phyloP scores from a whole-genome alignment of 768 basidiomycete species.

The Boletus insuetus region DNA sequence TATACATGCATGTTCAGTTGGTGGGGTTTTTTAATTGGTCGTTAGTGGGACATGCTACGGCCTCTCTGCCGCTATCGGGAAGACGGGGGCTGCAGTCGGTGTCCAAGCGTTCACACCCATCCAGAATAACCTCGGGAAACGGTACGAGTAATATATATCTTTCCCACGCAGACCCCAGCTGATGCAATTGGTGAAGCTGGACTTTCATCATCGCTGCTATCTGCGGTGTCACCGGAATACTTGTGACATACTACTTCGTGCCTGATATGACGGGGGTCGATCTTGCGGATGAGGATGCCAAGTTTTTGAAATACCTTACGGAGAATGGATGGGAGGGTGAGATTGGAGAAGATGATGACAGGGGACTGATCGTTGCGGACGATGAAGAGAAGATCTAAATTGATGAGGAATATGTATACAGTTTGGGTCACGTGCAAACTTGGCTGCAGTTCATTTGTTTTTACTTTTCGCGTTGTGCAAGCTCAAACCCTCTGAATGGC shows the following conservation, averaged over 20 bases:
- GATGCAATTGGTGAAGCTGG: slow-evolving; percentile 40
- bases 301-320: slow-evolving; percentile 56
- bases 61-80: slow-evolving; percentile 64
- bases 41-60: slow-evolving; percentile 67
- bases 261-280: slow-evolving; percentile 68
- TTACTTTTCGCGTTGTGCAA: not conserved
- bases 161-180: not conserved
- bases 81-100: slow-evolving; percentile 70
- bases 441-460: not conserved
- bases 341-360: slow-evolving; percentile 54
- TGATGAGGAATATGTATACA: not conserved
- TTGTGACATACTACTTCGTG: slow-evolving; percentile 66
- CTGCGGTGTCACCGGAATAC: slow-evolving; percentile 58
- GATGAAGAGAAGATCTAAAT: slow-evolving; percentile 10
- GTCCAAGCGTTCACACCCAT: slow-evolving; percentile 72
- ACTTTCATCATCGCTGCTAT: slow-evolving; percentile 70
- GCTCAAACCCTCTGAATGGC: slow-evolving; percentile 16
- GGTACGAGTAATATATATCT: slow-evolving; percentile 32
- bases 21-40: not conserved
- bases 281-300: slow-evolving; percentile 61
- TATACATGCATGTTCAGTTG: not conserved
- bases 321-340: slow-evolving; percentile 66
- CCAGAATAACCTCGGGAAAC: slow-evolving; percentile 63
- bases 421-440: slow-evolving; percentile 17
- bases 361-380: slow-evolving; percentile 21